Conservation (phyloP, 2,329 filamentous ascomycete species). For the Dendryphion nanum region DNA sequence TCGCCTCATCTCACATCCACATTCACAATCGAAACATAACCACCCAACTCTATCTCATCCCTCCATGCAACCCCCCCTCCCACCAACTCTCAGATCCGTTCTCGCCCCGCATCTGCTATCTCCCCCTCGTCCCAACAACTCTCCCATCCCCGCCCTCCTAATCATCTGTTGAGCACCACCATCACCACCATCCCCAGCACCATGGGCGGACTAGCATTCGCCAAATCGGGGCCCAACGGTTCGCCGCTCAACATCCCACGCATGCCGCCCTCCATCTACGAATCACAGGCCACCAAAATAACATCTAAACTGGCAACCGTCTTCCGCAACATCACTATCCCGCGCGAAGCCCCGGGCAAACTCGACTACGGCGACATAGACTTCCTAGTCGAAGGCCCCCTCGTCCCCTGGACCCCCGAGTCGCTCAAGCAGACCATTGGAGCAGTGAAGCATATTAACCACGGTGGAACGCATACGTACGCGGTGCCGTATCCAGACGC, state of each 20-base stretch:
- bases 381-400: constrained; percentile 53
- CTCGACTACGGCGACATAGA: constrained; percentile 70
- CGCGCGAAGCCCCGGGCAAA: constrained; percentile 70
- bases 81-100: no score
- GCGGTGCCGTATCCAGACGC: constrained; percentile 49
- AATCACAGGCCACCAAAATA: constrained; percentile 48
- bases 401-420: constrained; percentile 2
- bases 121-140: no score
- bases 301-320: constrained; percentile 49
- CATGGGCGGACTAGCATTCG: constrained; percentile 62
- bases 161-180: no score
- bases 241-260: constrained; percentile 60
- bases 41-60: no score
- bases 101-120: no score
- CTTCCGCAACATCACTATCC: constrained; percentile 57
- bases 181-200: no score
- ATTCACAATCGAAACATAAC: no score
- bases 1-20: no score
- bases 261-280: constrained; percentile 61
- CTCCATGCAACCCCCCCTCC: no score
- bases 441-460: constrained; percentile 37
- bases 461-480: constrained; percentile 38
- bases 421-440: constrained; percentile 33
- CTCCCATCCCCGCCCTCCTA: no score
- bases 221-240: constrained; percentile 33